phyloP scores from a whole-genome alignment of 768 basidiomycete genomes.

The Pulveroboletus sp. region DNA sequence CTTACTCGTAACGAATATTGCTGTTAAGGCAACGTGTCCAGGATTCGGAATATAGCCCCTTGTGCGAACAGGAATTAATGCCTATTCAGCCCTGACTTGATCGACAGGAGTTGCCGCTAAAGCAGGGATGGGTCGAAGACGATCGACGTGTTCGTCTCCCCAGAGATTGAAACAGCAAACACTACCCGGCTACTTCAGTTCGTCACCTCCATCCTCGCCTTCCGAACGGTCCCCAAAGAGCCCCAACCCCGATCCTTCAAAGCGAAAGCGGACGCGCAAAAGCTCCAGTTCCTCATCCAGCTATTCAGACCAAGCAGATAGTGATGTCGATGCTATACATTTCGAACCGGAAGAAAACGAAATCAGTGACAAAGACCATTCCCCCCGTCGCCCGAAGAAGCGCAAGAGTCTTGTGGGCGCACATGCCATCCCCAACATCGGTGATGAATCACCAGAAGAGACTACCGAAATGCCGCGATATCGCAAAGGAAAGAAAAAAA shows the following conservation, averaged over 20 bases:
- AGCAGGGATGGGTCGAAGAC: constrained; percentile 5
- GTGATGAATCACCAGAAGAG: constrained; percentile 25
- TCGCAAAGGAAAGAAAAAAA: constrained; percentile 20
- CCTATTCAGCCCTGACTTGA: too few relatives aligned
- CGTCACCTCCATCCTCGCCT: constrained; percentile 29
- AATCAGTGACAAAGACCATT: constrained; percentile 24
- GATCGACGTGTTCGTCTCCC: constrained; percentile 7
- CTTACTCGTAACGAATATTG: too few relatives aligned
- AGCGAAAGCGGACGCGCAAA: constrained; percentile 16
- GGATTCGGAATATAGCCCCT: too few relatives aligned
- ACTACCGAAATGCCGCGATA: constrained; percentile 12
- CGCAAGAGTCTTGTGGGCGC: constrained; percentile 10
- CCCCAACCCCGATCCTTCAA: constrained; percentile 1
- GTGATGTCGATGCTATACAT: constrained; percentile 48
- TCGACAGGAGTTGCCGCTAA: neutral
- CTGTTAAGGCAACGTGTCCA: too few relatives aligned
- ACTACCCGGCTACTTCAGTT: constrained; percentile 33
- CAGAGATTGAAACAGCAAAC: constrained; percentile 42
- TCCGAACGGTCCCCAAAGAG: neutral
- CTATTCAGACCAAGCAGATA: constrained; percentile 29
- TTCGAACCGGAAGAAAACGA: constrained; percentile 38
- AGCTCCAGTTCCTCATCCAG: constrained; percentile 11
- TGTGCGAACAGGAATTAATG: too few relatives aligned
- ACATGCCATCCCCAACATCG: constrained; percentile 15
- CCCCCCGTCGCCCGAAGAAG: constrained; percentile 25